Conservation (phyloP, 1,284 basidiomycete genomes). For the Amylostereum areolatum region DNA sequence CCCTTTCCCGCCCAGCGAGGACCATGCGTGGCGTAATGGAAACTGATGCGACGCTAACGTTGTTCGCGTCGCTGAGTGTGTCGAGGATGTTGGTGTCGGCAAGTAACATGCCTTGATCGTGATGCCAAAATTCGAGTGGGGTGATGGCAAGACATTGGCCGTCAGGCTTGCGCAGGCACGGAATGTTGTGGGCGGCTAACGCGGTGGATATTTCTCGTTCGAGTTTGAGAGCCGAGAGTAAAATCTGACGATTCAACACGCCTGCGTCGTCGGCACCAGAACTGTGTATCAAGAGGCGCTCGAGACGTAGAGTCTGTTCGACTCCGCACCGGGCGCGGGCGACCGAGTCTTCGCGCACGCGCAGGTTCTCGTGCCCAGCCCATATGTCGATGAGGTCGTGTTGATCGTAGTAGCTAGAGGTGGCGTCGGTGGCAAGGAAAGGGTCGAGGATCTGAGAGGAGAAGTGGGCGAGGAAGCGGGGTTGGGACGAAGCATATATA, state of each 20-base stretch:
- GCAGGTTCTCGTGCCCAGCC: constrained; percentile 56
- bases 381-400: constrained; percentile 66
- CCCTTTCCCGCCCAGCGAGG: constrained; percentile 58
- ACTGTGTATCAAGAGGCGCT: constrained; percentile 67
- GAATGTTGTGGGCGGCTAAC: constrained; percentile 33
- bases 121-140: constrained; percentile 69
- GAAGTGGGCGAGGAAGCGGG: constrained; percentile 52
- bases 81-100: constrained; percentile 52
- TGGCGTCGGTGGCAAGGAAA: constrained; percentile 47
- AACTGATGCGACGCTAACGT: constrained; percentile 53
- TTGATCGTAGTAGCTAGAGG: constrained; percentile 44
- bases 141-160: constrained; percentile 64
- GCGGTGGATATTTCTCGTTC: constrained; percentile 50
- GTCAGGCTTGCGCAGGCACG: constrained; percentile 44
- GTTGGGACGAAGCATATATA: constrained; percentile 71
- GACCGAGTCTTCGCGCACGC: constrained; percentile 62
- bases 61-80: constrained; percentile 46
- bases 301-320: constrained; percentile 71
- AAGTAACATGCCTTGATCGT: constrained; percentile 47
- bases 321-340: constrained; percentile 67
- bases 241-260: constrained; percentile 54
- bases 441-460: constrained; percentile 55
- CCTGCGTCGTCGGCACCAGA: constrained; percentile 44
- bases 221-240: constrained; percentile 57
- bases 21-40: constrained; percentile 69